Evolutionary conservation across 352 stramenopile genomes (phyloP).

Genomic region (Globisporangium perplexum): DNA sequence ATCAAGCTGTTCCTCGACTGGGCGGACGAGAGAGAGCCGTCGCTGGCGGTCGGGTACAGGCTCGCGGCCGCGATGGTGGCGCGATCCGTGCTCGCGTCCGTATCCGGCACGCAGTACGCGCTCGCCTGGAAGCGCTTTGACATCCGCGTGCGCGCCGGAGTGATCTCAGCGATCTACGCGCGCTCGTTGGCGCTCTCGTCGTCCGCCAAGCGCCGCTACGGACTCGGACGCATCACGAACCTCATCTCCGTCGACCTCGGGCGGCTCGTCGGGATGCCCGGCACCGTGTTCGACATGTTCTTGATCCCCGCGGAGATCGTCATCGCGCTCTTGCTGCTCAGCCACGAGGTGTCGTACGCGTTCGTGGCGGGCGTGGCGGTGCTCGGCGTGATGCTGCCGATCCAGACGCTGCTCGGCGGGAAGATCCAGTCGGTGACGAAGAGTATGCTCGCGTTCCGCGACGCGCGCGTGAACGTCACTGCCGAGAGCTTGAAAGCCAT

Average conservation of each 20-base stretch:
- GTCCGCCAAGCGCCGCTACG: constrained; percentile 21
- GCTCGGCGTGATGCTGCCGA: constrained; percentile 74
- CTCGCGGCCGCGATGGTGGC: constrained; percentile 48
- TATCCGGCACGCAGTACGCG: constrained; percentile 75
- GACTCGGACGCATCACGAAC: constrained; percentile 69
- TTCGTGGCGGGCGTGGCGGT: constrained; percentile 78
- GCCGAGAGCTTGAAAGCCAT: constrained; percentile 70
- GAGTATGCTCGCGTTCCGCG: constrained; percentile 74
- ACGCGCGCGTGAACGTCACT: constrained; percentile 65
- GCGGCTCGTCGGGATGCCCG: constrained; percentile 62
- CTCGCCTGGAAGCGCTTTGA: constrained; percentile 79
- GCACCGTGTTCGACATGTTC: constrained; percentile 74
- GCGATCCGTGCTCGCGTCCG: constrained; percentile 46
- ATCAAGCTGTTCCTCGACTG: constrained; percentile 81
- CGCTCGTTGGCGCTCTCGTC: constrained; percentile 40
- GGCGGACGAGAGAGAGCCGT: constrained; percentile 33
- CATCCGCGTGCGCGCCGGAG: constrained; percentile 55
- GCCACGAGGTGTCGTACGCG: constrained; percentile 74
- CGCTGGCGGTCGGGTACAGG: constrained; percentile 39
- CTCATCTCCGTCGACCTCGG: constrained; percentile 76
- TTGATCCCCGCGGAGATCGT: constrained; percentile 71
- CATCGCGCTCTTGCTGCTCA: constrained; percentile 69
- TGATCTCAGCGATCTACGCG: constrained; percentile 67
- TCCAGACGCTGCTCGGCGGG: constrained; percentile 73
- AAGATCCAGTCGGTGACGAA: constrained; percentile 73